These are phyloP conservation scores for Fulvia fulva DNA, from an alignment of 2,329 filamentous ascomycete species.

Conservation along the genomic window DNA sequence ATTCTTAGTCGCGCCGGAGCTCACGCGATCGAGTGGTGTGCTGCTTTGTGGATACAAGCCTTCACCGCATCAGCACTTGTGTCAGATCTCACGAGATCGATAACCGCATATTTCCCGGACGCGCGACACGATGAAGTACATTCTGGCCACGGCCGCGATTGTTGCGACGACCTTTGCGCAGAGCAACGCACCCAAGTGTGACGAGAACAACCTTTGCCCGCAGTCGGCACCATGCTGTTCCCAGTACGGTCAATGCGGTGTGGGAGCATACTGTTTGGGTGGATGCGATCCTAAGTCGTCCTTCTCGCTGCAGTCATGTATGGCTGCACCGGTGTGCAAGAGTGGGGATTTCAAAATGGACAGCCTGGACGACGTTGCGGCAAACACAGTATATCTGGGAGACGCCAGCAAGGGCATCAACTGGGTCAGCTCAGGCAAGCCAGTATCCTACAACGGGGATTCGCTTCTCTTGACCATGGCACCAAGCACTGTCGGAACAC, in stretches of 20 bases:
- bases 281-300: constrained; percentile 90
- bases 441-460: constrained; percentile 63
- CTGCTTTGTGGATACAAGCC: background rate
- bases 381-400: constrained; percentile 80
- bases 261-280: constrained; percentile 91
- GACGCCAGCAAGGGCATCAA: constrained; percentile 68
- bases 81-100: constrained; percentile 1
- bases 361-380: constrained; percentile 63
- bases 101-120: background rate
- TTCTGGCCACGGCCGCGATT: constrained; percentile 27
- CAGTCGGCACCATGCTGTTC: constrained; percentile 35
- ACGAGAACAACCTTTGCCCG: constrained; percentile 30
- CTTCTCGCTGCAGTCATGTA: constrained; percentile 76
- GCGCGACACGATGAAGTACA: background rate
- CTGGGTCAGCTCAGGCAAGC: constrained; percentile 83
- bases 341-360: constrained; percentile 69
- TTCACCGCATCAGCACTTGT: background rate
- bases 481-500: constrained; percentile 75
- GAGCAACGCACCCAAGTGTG: constrained; percentile 28
- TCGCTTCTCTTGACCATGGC: constrained; percentile 82
- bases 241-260: constrained; percentile 84
- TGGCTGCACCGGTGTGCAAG: constrained; percentile 78
- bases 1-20: background rate
- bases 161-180: constrained; percentile 27
- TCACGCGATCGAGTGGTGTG: background rate